Conservation (phyloP, 2,329 filamentous ascomycete species). For the Hypomyces rosellus region DNA sequence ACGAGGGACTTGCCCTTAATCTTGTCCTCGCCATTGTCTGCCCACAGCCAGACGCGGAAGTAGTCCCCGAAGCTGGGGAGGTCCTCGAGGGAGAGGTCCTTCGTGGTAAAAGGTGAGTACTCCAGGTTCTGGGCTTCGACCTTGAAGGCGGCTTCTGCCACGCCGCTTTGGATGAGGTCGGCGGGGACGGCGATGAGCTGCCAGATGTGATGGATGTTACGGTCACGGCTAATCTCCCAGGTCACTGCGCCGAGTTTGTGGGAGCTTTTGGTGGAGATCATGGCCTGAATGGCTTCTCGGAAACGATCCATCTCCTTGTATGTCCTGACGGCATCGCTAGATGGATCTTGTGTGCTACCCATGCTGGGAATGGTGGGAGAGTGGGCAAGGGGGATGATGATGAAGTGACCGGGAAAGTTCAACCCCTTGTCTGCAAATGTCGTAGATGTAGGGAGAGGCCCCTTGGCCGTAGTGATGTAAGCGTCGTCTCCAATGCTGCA, state of each 20-base stretch:
- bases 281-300: conserved; percentile 67
- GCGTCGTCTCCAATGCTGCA: conserved; percentile 80
- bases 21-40: conserved; percentile 44
- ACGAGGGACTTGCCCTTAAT: conserved; percentile 61
- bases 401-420: conserved; percentile 74
- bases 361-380: conserved; percentile 68
- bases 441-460: conserved; percentile 66
- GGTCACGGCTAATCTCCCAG: conserved; percentile 81
- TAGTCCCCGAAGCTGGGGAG: conserved; percentile 54
- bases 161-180: conserved; percentile 60
- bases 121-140: conserved; percentile 74
- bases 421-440: conserved; percentile 62
- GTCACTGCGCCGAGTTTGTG: conserved; percentile 73
- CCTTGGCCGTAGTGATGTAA: conserved; percentile 89
- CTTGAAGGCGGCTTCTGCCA: conserved; percentile 83
- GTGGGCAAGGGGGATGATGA: conserved; percentile 86
- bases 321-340: conserved; percentile 53
- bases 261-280: conserved; percentile 55
- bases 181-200: conserved; percentile 76
- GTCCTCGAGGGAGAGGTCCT: conserved; percentile 44
- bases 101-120: conserved; percentile 45
- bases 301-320: conserved; percentile 80
- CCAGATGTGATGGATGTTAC: conserved; percentile 87
- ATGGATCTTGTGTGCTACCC: conserved; percentile 43
- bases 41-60: conserved; percentile 80